phyloP scores from a whole-genome alignment of 345 rosid genomes.

The Mercurialis annua region DNA sequence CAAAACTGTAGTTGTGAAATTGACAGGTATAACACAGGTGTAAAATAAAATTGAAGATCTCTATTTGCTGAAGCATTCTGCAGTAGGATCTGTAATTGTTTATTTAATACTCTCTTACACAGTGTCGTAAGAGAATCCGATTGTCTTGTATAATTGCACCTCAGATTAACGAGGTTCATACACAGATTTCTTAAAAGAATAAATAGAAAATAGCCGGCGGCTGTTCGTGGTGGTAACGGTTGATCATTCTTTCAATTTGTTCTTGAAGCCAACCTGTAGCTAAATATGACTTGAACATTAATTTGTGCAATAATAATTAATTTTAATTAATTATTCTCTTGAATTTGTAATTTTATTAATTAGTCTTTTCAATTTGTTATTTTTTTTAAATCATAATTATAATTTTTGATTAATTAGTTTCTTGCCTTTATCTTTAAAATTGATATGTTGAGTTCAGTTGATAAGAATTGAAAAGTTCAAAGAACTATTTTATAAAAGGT shows the following conservation, averaged over 20 bases:
- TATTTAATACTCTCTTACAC: background rate
- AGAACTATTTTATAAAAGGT: no score
- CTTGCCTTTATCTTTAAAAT: no score
- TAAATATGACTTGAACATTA: no score
- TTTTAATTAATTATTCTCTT: no score
- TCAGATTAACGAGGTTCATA: background rate
- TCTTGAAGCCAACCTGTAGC: background rate
- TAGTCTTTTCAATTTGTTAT: no score
- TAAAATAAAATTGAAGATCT: background rate
- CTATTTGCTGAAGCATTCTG: background rate
- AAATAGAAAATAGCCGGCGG: background rate
- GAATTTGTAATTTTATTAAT: no score
- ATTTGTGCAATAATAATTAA: no score
- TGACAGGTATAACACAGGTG: background rate
- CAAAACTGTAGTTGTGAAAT: constrained; percentile 15
- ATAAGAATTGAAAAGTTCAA: no score
- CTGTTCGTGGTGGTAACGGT: background rate
- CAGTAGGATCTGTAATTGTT: background rate
- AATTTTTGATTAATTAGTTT: no score
- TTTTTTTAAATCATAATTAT: no score
- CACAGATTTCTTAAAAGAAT: background rate
- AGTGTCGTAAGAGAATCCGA: background rate
- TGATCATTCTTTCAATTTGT: background rate
- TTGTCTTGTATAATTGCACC: background rate
- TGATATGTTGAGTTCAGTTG: no score